Conservation (phyloP, 768 basidiomycete species). For the Coprinopsis marcescibilis region DNA sequence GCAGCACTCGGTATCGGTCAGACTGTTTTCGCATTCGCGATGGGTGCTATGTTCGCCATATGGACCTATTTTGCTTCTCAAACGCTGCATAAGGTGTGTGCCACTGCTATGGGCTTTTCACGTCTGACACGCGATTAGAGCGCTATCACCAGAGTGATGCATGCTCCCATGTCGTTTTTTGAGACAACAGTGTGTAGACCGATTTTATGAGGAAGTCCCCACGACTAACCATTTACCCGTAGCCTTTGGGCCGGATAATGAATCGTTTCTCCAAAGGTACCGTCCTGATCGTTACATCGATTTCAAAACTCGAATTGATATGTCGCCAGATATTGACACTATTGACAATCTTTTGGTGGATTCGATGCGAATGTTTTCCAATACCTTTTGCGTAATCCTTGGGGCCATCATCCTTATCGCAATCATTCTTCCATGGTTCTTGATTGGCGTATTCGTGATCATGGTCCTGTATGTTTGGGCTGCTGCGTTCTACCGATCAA, state of each 20-base stretch:
- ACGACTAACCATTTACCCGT: conserved; percentile 12
- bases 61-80: conserved; percentile 78
- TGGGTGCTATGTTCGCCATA: conserved; percentile 58
- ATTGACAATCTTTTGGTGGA: conserved; percentile 74
- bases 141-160: conserved; percentile 66
- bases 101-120: background rate
- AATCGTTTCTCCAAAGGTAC: conserved; percentile 82
- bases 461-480: conserved; percentile 58
- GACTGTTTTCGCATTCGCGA: conserved; percentile 61
- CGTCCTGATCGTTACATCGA: background rate
- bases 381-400: conserved; percentile 57
- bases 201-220: background rate
- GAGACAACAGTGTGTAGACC: conserved; percentile 61
- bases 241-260: conserved; percentile 84
- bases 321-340: conserved; percentile 60
- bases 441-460: conserved; percentile 64
- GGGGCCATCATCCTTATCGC: conserved; percentile 78
- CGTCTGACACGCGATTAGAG: no score
- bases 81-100: conserved; percentile 50
- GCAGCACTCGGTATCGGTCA: conserved; percentile 67
- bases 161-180: conserved; percentile 87
- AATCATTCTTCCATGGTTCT: conserved; percentile 78
- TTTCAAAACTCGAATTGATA: background rate
- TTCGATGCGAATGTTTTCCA: conserved; percentile 65
- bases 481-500: conserved; percentile 79